Percentiles rank a stretch among this genome's conserved stretches.
These are phyloP conservation scores for Brassica hybrid DNA, from an alignment of 441 rosid genomes.

Conservation along the genomic window DNA sequence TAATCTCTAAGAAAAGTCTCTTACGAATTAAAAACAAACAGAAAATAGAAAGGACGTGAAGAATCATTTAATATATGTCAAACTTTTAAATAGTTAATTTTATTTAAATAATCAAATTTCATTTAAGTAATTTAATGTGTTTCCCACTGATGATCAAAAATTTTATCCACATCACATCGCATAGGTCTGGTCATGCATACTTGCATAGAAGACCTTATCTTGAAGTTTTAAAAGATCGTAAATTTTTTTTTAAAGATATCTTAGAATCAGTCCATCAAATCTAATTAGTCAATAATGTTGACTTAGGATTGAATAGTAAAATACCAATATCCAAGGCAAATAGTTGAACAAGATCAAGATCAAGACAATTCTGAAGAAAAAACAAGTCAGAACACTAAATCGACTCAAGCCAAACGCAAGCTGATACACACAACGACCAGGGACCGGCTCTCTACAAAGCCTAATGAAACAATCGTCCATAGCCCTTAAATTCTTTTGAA, in stretches of 20 bases:
- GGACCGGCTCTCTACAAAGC: too few species aligned
- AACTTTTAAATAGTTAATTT: too few species aligned
- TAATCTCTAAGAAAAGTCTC: too few species aligned
- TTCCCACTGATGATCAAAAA: too few species aligned
- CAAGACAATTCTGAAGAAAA: background rate
- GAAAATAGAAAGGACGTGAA: too few species aligned
- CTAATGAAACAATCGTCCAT: too few species aligned
- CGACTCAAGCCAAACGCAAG: slow-evolving; percentile 28
- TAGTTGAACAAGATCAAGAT: slow-evolving; percentile 1
- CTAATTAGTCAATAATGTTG: slow-evolving; percentile 4
- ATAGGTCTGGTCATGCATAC: background rate
- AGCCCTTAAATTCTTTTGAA: too few species aligned
- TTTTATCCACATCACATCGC: background rate
- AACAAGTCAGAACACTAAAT: slow-evolving; percentile 23
- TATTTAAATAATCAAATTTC: too few species aligned
- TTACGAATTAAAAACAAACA: too few species aligned
- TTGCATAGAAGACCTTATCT: background rate
- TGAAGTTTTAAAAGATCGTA: background rate
- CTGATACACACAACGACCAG: background rate
- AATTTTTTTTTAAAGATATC: background rate
- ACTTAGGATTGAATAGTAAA: background rate
- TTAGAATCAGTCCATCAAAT: background rate
- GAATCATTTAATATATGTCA: too few species aligned
- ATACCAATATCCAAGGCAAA: slow-evolving; percentile 10
- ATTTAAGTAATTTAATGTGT: too few species aligned